These are phyloP conservation scores for Musa balbisiana DNA, from an alignment of 202 grass and related monocot species.

Conservation along the genomic window DNA sequence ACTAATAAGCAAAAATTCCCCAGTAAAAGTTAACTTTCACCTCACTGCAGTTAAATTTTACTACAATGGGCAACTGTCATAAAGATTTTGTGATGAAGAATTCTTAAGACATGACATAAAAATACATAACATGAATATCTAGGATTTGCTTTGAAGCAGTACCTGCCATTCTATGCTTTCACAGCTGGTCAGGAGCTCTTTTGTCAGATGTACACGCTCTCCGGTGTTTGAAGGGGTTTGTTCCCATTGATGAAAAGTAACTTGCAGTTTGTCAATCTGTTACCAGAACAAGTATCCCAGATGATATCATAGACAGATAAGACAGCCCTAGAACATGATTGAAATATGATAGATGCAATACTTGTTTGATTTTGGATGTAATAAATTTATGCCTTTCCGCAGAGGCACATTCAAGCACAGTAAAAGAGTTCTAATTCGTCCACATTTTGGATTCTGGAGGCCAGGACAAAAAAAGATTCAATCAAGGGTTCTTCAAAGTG, in stretches of 20 bases:
- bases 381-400: neutral
- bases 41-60: too few species aligned
- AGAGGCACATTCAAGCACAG: neutral
- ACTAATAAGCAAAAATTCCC: too few species aligned
- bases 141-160: neutral
- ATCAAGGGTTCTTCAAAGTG: too few species aligned
- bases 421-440: neutral
- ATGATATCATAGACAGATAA: neutral
- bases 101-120: too few species aligned
- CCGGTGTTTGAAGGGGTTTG: slow-evolving; percentile 62
- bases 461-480: neutral
- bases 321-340: neutral
- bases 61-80: too few species aligned
- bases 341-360: neutral
- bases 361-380: neutral
- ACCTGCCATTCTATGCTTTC: slow-evolving; percentile 95
- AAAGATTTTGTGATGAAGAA: too few species aligned
- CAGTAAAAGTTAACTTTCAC: too few species aligned
- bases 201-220: slow-evolving; percentile 71
- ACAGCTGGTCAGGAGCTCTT: slow-evolving; percentile 65
- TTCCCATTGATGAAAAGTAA: slow-evolving; percentile 70
- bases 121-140: neutral
- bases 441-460: too few species aligned
- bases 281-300: neutral
- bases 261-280: slow-evolving; percentile 79